Percentiles rank a stretch among this genome's conserved stretches.
phyloP scores from a whole-genome alignment of 345 rosid genomes.

The Capsella bursapastoris region DNA sequence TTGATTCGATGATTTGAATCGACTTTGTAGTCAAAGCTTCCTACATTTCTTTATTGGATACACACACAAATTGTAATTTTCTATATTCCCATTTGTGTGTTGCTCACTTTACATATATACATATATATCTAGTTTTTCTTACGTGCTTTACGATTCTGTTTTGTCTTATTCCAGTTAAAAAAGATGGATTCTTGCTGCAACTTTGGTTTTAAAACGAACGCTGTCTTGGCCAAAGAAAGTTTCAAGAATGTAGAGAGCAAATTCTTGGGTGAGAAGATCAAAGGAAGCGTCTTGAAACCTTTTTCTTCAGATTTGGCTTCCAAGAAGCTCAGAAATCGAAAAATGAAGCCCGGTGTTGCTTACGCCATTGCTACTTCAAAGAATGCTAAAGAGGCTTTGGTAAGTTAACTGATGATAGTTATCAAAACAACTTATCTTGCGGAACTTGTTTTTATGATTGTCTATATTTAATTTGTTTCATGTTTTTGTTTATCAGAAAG shows the following conservation, averaged over 20 bases:
- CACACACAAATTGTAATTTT: background rate
- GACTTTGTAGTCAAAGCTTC: constrained; percentile 10
- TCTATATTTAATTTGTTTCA: background rate
- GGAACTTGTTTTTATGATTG: constrained; percentile 5
- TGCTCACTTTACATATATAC: constrained; percentile 48
- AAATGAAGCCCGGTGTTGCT: constrained; percentile 58
- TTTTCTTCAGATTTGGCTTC: constrained; percentile 47
- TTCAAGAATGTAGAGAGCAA: constrained; percentile 50
- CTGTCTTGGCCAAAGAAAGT: constrained; percentile 47
- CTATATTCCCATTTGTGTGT: constrained; percentile 39
- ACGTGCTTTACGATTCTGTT: constrained; percentile 22
- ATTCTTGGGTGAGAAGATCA: constrained; percentile 64
- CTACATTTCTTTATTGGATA: constrained; percentile 40
- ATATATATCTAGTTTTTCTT: constrained; percentile 28
- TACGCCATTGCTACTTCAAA: constrained; percentile 71
- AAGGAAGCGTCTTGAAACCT: constrained; percentile 53
- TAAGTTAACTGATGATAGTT: constrained; percentile 37
- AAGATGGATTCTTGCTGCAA: constrained; percentile 71
- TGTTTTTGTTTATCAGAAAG: constrained; percentile 49
- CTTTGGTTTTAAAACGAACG: constrained; percentile 50
- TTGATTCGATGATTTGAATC: background rate
- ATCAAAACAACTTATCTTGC: background rate
- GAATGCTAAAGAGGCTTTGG: constrained; percentile 63
- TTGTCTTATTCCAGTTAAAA: constrained; percentile 30
- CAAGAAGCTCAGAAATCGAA: constrained; percentile 43